Evolutionary conservation across 78 protist species (phyloP).

Genomic region (Guillardia theta): DNA sequence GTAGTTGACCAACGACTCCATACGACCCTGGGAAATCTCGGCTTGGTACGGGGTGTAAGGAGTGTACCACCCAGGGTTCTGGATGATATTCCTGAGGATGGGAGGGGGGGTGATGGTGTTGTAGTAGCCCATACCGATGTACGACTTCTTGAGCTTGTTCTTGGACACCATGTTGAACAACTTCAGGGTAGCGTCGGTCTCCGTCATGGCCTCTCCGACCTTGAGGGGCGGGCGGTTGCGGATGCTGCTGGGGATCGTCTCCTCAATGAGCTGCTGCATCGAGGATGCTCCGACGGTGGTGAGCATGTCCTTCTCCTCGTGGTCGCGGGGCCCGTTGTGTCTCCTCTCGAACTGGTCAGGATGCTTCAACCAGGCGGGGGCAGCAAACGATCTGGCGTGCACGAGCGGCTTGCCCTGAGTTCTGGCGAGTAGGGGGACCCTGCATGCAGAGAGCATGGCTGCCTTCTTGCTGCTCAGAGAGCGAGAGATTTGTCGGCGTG

Average conservation of each 20-base stretch:
- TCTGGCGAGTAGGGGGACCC: too few species aligned
- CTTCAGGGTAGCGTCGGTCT: background rate
- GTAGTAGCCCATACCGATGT: conserved; percentile 72
- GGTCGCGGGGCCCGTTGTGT: background rate
- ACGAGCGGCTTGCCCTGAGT: too few species aligned
- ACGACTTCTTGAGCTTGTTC: background rate
- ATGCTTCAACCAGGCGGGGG: conserved; percentile 5
- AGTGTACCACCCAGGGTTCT: conserved; percentile 99
- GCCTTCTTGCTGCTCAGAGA: too few species aligned
- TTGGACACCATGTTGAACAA: background rate
- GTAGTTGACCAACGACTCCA: conserved; percentile 93
- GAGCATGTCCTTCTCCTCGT: conserved; percentile 63
- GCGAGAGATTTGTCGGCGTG: too few species aligned
- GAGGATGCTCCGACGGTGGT: conserved; percentile 29
- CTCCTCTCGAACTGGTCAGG: background rate
- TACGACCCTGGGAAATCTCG: conserved; percentile 95
- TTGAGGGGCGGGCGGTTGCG: conserved; percentile 35
- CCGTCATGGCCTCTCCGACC: background rate
- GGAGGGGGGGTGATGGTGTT: conserved; percentile 85
- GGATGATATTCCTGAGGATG: conserved; percentile 90
- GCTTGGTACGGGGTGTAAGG: conserved; percentile 99
- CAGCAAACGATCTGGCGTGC: too few species aligned
- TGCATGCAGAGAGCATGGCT: too few species aligned
- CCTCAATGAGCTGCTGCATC: conserved; percentile 69
- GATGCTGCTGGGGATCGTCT: conserved; percentile 73